Base-by-base conservation (phyloP, 2,329 filamentous ascomycete species). In the Nigrograna mackinnonii region DNA sequence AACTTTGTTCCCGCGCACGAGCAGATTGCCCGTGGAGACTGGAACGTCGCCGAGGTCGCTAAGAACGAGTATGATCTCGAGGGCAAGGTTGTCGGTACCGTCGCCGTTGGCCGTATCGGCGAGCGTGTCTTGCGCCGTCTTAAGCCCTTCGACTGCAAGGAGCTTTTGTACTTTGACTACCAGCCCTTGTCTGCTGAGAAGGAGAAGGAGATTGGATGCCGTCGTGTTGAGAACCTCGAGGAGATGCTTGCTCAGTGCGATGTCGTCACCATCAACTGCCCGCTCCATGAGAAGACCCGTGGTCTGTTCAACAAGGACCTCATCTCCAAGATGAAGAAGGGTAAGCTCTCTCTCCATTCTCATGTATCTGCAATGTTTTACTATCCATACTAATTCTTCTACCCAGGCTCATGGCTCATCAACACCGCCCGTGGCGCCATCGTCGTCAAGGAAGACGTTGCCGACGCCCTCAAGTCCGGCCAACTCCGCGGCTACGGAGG, bases 21-120 rank as follows among this genome's bases (percentile, higher is more conserved):
- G 80, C 85, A 90, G 81, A 87, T 99, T 66, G 80, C 85, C 72
- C 75, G 77, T 46, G 94, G 94, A 53, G 89, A 96, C 49, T 99
- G 94, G 94, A 81, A 99, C 69, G 94, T 99, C 39, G 94, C 94
- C 47, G 91, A 82, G 41, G 92, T 91, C 19, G 94, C 94, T 69
- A 97, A 97, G 87, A 91, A 96, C 77, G 92, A 97, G 80, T 99
- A 86, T 72, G 94, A 99, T 67, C 86, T 99, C 43, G 94, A 97
- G 83, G 80, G 81, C 80, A 99, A 99, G 85, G 89, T 95, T 36
- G 94, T 99, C 60, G 94, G 94, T 65, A 99, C 94, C 68, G 94
- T 99, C 46, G 94, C 89, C 65, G 91, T 97, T 50, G 94, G 94
- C 71, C 90, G 94, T 70, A 99, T 99, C 64, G 94, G 94, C 65